Evolutionary conservation across 345 rosid species (phyloP).

Genomic region (Microcos paniculata): DNA sequence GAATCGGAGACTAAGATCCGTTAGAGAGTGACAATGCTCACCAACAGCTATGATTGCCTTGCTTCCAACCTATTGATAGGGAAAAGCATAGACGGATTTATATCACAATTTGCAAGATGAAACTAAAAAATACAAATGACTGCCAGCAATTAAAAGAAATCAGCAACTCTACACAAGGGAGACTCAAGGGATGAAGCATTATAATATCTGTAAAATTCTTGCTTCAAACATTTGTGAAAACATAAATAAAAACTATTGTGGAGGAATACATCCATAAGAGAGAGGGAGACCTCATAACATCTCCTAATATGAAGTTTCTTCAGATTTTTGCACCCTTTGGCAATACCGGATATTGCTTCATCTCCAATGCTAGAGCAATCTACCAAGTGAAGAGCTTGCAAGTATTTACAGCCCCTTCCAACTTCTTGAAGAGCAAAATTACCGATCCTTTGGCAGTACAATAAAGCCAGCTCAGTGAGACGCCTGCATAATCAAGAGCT

Average conservation of each 20-base stretch:
- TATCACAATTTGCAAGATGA: neutral
- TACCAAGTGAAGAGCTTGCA: conserved; percentile 82
- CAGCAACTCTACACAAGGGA: neutral
- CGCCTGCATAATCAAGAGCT: conserved; percentile 43
- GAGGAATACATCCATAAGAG: neutral
- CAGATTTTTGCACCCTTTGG: conserved; percentile 75
- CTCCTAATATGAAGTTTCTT: conserved; percentile 91
- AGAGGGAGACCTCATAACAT: conserved; percentile 70
- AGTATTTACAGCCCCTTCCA: conserved; percentile 75
- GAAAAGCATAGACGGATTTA: neutral
- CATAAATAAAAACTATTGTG: neutral
- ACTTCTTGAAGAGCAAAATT: conserved; percentile 64
- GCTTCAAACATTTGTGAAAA: neutral
- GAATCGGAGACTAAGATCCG: conserved; percentile 82
- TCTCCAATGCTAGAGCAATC: conserved; percentile 87
- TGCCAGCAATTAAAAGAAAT: neutral
- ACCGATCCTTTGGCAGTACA: conserved; percentile 85
- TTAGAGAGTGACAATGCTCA: conserved; percentile 68
- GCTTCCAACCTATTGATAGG: conserved; percentile 62
- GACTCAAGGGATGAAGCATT: neutral
- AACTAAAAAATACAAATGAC: neutral
- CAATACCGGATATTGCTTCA: conserved; percentile 71
- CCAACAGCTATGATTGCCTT: conserved; percentile 79
- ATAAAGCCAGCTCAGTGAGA: conserved; percentile 75
- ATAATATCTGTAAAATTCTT: neutral